These are phyloP conservation scores for Cyclocybe aegerita DNA, from an alignment of 768 basidiomycete species.

Conservation along the genomic window DNA sequence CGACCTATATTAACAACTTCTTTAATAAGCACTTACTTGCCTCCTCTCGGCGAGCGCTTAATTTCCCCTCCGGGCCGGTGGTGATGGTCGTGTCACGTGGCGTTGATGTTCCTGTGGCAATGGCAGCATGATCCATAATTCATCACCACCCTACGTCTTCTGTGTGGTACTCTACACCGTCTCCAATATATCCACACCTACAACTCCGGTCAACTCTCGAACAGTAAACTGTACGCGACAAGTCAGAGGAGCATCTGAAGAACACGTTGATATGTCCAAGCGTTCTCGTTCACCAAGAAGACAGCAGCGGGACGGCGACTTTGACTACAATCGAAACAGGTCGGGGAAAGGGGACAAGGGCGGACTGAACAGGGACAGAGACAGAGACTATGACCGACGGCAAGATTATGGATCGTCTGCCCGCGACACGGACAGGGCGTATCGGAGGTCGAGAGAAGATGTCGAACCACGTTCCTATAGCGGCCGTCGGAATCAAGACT, in stretches of 20 bases:
- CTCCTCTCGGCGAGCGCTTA: too few species aligned
- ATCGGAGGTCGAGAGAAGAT: background rate
- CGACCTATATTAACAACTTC: too few species aligned
- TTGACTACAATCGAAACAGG: too few species aligned
- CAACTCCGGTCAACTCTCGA: background rate
- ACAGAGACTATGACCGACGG: background rate
- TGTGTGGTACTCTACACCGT: too few species aligned
- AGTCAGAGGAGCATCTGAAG: slow-evolving; percentile 5
- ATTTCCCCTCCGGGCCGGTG: too few species aligned
- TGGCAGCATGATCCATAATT: too few species aligned
- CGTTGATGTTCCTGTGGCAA: too few species aligned
- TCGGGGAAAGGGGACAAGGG: too few species aligned
- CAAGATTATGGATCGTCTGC: background rate
- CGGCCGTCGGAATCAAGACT: background rate
- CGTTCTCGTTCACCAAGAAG: slow-evolving; percentile 18
- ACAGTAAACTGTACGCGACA: slow-evolving; percentile 5
- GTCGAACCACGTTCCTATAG: slow-evolving; percentile 5
- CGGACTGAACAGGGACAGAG: slow-evolving; percentile 6
- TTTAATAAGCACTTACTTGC: too few species aligned
- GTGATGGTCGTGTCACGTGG: too few species aligned
- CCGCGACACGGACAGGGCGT: slow-evolving; percentile 1
- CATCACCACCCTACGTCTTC: too few species aligned
- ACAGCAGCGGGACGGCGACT: slow-evolving; percentile 3
- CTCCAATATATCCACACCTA: background rate
- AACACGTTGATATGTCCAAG: slow-evolving; percentile 13